Evolutionary conservation across 306 rosid species (phyloP), one percentile per base, ranked within the genome.

Genomic region (Echinosophora koreensis): DNA sequence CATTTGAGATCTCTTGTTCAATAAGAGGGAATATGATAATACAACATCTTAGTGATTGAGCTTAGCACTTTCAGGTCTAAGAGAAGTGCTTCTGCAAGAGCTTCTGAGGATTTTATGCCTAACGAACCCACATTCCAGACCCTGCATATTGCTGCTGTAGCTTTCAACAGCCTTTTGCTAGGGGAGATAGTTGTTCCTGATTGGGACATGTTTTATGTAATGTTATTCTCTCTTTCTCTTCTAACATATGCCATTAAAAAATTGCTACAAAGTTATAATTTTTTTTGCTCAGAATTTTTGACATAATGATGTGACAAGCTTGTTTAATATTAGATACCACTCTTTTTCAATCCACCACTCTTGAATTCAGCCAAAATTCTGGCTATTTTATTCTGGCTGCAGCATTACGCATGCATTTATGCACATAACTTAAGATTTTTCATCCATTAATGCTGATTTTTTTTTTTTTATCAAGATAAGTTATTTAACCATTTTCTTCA

Each of bases 51-150:
- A 18, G 37, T 41, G 3, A 12, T 66, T 66, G 17, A 5, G 8
- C 17, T 9, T 46, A 38, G 55, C 55, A 34, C 5, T 66, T 18
- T 76, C 56, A 90, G 90, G 63, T 86, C 90, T 15, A 86, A 85
- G 87, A 79, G 71, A 70, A 85, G 86, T 42, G 89, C 89, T 5
- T 41, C 80, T 44, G 87, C 88, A 4, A 86, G 92, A 84, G 90
- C 86, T n/a, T 86, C 89, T 2, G 92, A 90, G 75, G 92, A 88
- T 82, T 86, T 90, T 83, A 87, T 75, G 91, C 91, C 89, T 7
- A 59, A 81, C 32, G 90, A 87, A 77, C 88, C 90, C 10, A 82
- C 84, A 50, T 69, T 84, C 27, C 94, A 90, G 79, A 84, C 92
- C 37, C 39, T 90, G 28, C 94, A 86, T 50, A 8, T 90, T 71